phyloP scores from a whole-genome alignment of 495 filamentous ascomycete species.

The Aspergillus campestris region DNA sequence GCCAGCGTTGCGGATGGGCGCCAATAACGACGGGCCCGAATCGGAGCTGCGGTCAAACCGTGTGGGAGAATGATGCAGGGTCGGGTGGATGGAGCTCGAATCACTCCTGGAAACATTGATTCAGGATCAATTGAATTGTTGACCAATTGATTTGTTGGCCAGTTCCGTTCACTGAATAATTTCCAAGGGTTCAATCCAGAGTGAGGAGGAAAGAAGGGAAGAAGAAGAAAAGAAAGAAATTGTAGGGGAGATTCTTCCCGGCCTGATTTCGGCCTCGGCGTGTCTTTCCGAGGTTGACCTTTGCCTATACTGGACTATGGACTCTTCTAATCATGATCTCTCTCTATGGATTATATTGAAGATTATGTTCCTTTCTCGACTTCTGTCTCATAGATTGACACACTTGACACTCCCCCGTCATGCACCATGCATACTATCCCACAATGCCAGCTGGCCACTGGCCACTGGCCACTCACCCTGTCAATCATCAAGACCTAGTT shows the following conservation, averaged over 20 bases:
- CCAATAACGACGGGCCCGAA: slow-evolving; percentile 12
- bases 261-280: background rate
- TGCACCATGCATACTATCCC: too few species aligned
- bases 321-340: too few species aligned
- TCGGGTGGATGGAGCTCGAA: slow-evolving; percentile 24
- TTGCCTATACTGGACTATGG: too few species aligned
- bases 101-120: background rate
- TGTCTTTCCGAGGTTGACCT: slow-evolving; percentile 3
- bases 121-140: background rate
- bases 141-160: background rate
- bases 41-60: slow-evolving; percentile 24
- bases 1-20: slow-evolving; percentile 35
- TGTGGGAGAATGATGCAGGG: too few species aligned
- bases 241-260: slow-evolving; percentile 1
- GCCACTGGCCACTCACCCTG: too few species aligned
- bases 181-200: background rate
- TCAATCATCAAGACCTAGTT: too few species aligned
- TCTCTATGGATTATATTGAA: too few species aligned
- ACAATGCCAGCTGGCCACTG: too few species aligned
- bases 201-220: slow-evolving; percentile 1
- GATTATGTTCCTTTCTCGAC: too few species aligned
- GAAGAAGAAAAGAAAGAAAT: background rate
- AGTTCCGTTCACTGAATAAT: too few species aligned
- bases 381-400: too few species aligned
- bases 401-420: too few species aligned